A percentile compares a stretch with the other conserved stretches of the same genome.
phyloP scores from a whole-genome alignment of 352 stramenopile genomes.

The Pythium rishiriense region DNA sequence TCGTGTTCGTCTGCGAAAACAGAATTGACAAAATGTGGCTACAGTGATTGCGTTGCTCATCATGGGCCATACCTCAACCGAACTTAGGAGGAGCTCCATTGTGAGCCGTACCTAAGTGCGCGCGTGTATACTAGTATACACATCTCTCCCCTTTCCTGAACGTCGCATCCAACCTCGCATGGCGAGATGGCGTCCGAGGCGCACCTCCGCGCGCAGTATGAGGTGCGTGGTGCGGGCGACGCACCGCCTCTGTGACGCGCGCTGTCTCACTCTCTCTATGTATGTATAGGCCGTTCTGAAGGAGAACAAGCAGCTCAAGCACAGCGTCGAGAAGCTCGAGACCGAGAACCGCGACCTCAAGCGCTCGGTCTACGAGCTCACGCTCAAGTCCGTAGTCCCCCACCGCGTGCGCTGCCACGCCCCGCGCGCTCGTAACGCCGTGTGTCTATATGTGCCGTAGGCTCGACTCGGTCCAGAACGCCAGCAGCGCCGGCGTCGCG shows the following conservation, averaged over 20 bases:
- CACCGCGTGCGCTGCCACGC: not conserved
- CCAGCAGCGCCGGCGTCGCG: constrained; percentile 24
- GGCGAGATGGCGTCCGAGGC: constrained; percentile 71
- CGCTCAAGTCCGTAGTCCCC: constrained; percentile 61
- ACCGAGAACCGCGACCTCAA: constrained; percentile 90
- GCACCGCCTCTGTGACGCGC: not conserved
- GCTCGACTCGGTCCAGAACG: constrained; percentile 65
- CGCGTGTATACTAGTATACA: no score
- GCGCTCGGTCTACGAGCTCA: constrained; percentile 89
- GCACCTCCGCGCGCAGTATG: constrained; percentile 81
- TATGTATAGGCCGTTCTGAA: constrained; percentile 63
- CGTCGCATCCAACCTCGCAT: no score
- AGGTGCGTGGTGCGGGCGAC: constrained; percentile 37
- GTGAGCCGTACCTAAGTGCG: no score
- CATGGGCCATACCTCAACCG: not conserved
- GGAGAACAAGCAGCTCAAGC: constrained; percentile 86
- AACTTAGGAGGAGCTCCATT: not conserved
- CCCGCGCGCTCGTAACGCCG: not conserved
- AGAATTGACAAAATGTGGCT: constrained; percentile 3
- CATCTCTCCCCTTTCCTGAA: no score
- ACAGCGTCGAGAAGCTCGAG: constrained; percentile 81
- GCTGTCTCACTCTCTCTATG: not conserved
- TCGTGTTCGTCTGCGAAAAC: constrained; percentile 6
- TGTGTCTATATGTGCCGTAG: constrained; percentile 27
- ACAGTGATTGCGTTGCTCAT: not conserved